A percentile compares a stretch with the other conserved stretches of the same genome.
These are phyloP conservation scores for Saccharomycopsis babjevae DNA, from an alignment of 805 yeast species.

Conservation along the genomic window DNA sequence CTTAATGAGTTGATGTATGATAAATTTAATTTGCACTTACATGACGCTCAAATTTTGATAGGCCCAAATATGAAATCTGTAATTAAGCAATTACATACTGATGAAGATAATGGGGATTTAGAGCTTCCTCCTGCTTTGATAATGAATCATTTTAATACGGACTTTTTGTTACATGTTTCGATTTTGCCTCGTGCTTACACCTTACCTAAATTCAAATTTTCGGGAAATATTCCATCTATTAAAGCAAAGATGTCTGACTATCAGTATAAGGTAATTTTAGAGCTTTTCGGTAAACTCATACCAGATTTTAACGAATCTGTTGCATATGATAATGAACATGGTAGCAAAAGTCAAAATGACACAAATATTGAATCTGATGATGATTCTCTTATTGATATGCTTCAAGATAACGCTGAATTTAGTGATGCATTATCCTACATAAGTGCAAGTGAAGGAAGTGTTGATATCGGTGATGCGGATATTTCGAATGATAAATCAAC, in stretches of 20 bases:
- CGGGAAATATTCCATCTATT: conserved; percentile 69
- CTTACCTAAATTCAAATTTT: conserved; percentile 60
- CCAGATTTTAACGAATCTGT: conserved; percentile 34
- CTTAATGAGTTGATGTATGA: conserved; percentile 82
- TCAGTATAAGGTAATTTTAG: conserved; percentile 84
- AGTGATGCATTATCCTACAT: conserved; percentile 17
- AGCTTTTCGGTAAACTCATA: conserved; percentile 55
- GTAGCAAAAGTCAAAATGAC: conserved; percentile 13
- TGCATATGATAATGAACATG: conserved; percentile 26
- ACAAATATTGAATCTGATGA: neutral
- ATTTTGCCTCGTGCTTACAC: conserved; percentile 73
- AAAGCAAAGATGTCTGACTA: conserved; percentile 71
- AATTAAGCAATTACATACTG: conserved; percentile 54
- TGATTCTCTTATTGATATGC: conserved; percentile 10
- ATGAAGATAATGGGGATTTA: conserved; percentile 17
- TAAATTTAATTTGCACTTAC: conserved; percentile 62
- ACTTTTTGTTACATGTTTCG: conserved; percentile 67
- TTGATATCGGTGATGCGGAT: conserved; percentile 12
- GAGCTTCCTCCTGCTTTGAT: conserved; percentile 36
- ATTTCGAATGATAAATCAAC: conserved; percentile 11
- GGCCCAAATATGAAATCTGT: conserved; percentile 77
- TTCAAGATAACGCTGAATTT: conserved; percentile 17
- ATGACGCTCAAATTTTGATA: conserved; percentile 80
- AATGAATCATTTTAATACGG: conserved; percentile 66
- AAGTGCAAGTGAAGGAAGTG: conserved; percentile 2